Conservation (phyloP, 225 moss, liverwort and hornwort genomes). For the Polytrichum commune region DNA sequence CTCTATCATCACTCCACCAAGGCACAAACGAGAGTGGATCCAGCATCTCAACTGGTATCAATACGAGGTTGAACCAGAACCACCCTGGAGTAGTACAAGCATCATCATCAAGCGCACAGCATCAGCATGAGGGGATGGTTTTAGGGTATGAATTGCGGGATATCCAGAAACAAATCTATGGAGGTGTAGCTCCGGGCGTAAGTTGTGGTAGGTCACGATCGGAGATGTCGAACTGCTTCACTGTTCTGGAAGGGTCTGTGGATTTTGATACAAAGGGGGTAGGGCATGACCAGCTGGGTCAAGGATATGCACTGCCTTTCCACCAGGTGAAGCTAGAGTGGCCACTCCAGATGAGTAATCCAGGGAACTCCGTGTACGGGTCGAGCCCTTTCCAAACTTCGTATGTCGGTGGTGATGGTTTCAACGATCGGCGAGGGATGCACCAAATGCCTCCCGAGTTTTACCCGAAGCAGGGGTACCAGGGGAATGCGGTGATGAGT, state of each 20-base stretch:
- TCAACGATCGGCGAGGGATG: conserved; percentile 8
- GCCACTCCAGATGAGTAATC: conserved; percentile 14
- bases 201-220: conserved; percentile 1
- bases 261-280: conserved; percentile 9
- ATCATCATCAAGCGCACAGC: conserved; percentile 3
- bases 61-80: conserved; percentile 5
- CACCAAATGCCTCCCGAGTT: conserved; percentile 2
- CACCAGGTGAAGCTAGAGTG: conserved; percentile 22
- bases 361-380: conserved; percentile 1
- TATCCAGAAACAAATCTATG: conserved; percentile 2
- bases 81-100: conserved; percentile 2
- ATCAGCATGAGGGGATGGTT: conserved; percentile 7
- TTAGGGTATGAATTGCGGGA: conserved; percentile 7
- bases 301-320: conserved; percentile 1
- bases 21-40: conserved; percentile 9
- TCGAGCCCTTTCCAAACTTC: conserved; percentile 5
- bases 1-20: conserved; percentile 4
- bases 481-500: conserved; percentile 11
- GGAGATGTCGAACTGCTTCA: conserved; percentile 20
- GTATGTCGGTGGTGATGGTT: conserved; percentile 12
- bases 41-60: neutral
- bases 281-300: conserved; percentile 8
- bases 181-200: neutral
- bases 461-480: conserved; percentile 14
- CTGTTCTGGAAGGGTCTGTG: conserved; percentile 14